Base-by-base conservation (phyloP, 495 filamentous ascomycete genomes). In the Choiromyces venosus region DNA sequence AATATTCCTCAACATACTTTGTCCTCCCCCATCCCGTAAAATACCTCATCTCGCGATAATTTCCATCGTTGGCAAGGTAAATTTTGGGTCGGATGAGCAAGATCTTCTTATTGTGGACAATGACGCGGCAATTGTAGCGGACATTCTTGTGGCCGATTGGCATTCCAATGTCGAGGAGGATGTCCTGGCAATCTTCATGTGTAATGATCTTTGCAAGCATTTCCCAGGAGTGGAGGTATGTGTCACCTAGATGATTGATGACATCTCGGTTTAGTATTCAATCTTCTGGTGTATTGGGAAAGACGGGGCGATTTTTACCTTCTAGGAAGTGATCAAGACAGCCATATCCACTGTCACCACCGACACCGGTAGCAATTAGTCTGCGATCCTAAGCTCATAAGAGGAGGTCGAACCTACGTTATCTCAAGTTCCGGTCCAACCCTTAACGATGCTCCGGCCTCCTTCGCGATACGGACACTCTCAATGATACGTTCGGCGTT, bases 41-140 rank as follows among this genome's bases (percentile, higher is more conserved):
- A 81, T 90, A 89, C 12, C 91, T 82, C 85, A 87, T 89, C 79
- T 93, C 91, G 3, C 88, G 81, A 75, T 89, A 92, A 72, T 91
- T 89, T 21, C 91, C 91, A 84, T 93, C 91, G 70, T 92, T 91
- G 66, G 93, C 93, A 21, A 97, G 88, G 79, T 85, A 92, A 81
- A 94, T 86, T 82, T 97, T 97, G 0, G 93, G 93, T 25, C 93
- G 85, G 72, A 97, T 92, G 61, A 92, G 83, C 56, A 92, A 81
- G 37, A 94, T 90, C 82, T 89, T 88, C 37, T 86, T 83, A 76
- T 93, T 88, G 72, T 89, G 85, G 78, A 83, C 85, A 69, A 95
- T 88, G 29, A 92, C 85, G 4, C 93, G 85, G 76, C 89, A 91
- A 77, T 97, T 96, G 82, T 90, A 95, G 68, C 88, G 84, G 46